Evolutionary conservation across 768 basidiomycete genomes (phyloP).

Genomic region (Trametes coccinea): DNA sequence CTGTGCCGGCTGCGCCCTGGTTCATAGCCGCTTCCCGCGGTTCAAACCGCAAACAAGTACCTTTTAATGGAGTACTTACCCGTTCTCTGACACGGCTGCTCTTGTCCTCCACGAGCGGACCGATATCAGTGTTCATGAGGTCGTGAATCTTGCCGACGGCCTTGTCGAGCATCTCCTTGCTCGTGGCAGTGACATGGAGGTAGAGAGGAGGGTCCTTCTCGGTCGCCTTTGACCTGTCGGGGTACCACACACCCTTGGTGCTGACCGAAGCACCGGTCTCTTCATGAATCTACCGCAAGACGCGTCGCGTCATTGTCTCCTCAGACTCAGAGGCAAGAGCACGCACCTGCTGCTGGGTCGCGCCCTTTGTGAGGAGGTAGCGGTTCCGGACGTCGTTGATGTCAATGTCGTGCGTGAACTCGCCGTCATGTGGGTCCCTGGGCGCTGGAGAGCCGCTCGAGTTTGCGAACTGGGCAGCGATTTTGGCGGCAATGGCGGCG

Average conservation of each 20-base stretch:
- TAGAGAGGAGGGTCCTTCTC: constrained; percentile 93
- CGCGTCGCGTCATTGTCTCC: background rate
- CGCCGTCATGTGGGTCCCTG: constrained; percentile 73
- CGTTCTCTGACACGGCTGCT: constrained; percentile 66
- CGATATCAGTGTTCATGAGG: constrained; percentile 70
- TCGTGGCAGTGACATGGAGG: constrained; percentile 84
- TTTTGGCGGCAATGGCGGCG: constrained; percentile 91
- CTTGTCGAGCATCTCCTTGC: constrained; percentile 61
- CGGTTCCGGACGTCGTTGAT: constrained; percentile 96
- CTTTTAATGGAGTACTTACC: constrained; percentile 36
- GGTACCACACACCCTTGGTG: constrained; percentile 96
- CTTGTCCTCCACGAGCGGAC: constrained; percentile 80
- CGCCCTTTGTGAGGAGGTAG: constrained; percentile 90
- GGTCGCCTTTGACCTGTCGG: constrained; percentile 86
- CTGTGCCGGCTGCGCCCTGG: too few species aligned
- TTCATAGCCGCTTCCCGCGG: too few species aligned
- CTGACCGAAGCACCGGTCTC: constrained; percentile 91
- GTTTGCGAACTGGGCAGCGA: constrained; percentile 81
- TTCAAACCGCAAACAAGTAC: too few species aligned
- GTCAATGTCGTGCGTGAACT: constrained; percentile 89
- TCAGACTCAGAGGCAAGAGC: background rate
- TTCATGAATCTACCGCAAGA: constrained; percentile 67
- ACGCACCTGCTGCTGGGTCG: constrained; percentile 86
- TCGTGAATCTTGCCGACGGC: constrained; percentile 77
- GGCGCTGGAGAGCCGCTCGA: constrained; percentile 36